Base-by-base conservation (phyloP, 352 stramenopile genomes). In the Thalassiosira gravida region DNA sequence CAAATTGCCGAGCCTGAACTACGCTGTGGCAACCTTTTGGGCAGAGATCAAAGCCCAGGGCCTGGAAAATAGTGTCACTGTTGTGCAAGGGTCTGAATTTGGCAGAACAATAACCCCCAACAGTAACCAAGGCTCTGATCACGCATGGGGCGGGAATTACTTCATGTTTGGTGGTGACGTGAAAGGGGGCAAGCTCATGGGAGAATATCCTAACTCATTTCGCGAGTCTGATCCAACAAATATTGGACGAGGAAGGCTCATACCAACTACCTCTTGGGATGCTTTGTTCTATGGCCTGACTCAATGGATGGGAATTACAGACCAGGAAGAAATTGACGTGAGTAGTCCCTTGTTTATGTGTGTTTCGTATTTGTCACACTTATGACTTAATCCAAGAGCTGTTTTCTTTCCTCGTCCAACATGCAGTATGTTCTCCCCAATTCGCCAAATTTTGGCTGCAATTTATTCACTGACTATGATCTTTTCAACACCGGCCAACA, bases 51-150 rank as follows among this genome's bases (percentile, higher is more conserved):
- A 86, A 30, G 85, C 79, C 32, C 77, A 74, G 47, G 77, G 68
- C 2, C n/a, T 85, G 44, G 66, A 61, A 37, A 73, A 74, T 8
- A 82, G 66, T 59, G 69, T 89, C 2, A 77, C 69, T 59, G 67
- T 92, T 27, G 65, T 92, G 14, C 58, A 78, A 25, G 70, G 68
- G 11, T 82, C 58, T 67, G 88, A 93, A 66, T 93, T 93, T 77
- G 88, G 83, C 1, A 59, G 88, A 2, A 93, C 88, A 14, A 84
- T 92, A 5, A 91, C 86, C 6, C 69, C 63, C 8, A 93, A 93
- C 59, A 77, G 46, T 32, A 87, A 89, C 53, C 0, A 62, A 35
- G 86, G 86, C 13, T 84, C 80, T 46, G 86, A 91, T 47, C 85
- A 91, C 74, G 85, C 39, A 52, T 86, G 81, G 69, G 81, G 76